Percentiles rank a stretch among this genome's conserved stretches.
Evolutionary conservation across 192 early-diverging fungal genomes (phyloP).

Genomic region (Spinellus fusiger): DNA sequence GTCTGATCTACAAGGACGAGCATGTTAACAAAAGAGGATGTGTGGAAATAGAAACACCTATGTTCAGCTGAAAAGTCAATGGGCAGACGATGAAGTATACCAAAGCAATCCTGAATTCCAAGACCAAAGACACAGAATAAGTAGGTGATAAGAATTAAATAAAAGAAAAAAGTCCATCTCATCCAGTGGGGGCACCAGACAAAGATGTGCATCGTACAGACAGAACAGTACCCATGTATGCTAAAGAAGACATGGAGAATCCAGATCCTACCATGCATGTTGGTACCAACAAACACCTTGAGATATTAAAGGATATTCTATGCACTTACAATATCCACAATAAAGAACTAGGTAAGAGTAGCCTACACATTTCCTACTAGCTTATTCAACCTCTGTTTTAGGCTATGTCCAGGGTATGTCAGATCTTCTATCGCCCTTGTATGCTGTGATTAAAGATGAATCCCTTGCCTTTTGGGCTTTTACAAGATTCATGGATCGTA

Average conservation of each 20-base stretch:
- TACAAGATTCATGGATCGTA: slow-evolving; percentile 81
- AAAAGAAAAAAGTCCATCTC: not conserved
- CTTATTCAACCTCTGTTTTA: not conserved
- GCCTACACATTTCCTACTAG: too few species aligned
- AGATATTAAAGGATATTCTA: slow-evolving; percentile 85
- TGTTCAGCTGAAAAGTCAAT: slow-evolving; percentile 55
- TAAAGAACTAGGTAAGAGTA: slow-evolving; percentile 55
- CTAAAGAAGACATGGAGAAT: slow-evolving; percentile 55
- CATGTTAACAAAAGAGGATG: not conserved
- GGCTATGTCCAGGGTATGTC: slow-evolving; percentile 99
- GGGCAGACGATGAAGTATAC: slow-evolving; percentile 55
- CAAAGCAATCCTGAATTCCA: slow-evolving; percentile 51
- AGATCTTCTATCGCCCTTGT: slow-evolving; percentile 86
- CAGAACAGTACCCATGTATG: slow-evolving; percentile 77
- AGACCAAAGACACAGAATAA: slow-evolving; percentile 69
- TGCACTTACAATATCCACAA: slow-evolving; percentile 90
- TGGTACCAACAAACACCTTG: slow-evolving; percentile 70
- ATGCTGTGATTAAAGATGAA: slow-evolving; percentile 85
- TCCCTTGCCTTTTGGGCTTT: slow-evolving; percentile 93
- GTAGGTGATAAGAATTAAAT: slow-evolving; percentile 8
- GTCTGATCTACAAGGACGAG: not conserved
- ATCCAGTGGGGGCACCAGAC: slow-evolving; percentile 36
- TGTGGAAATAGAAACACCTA: slow-evolving; percentile 49
- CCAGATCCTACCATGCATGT: slow-evolving; percentile 38
- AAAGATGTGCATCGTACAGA: slow-evolving; percentile 98